phyloP scores from a whole-genome alignment of 2,329 filamentous ascomycete species.

The Chaetothyriales sp. region DNA sequence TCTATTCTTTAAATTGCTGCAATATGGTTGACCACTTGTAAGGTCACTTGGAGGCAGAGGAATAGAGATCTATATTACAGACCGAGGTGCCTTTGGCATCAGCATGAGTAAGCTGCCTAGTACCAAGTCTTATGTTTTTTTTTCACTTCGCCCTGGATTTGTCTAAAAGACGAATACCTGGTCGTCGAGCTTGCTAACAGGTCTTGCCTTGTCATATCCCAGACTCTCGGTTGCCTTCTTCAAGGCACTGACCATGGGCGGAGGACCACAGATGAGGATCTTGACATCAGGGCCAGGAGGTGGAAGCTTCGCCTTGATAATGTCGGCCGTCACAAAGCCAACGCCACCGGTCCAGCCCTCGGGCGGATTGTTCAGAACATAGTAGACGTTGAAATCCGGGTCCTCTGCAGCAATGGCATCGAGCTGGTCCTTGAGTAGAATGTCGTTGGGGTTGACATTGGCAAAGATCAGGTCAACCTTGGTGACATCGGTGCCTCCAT shows the following conservation, averaged over 20 bases:
- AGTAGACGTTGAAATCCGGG: slow-evolving; percentile 70
- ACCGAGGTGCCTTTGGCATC: neutral
- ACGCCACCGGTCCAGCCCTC: slow-evolving; percentile 83
- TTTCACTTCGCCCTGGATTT: neutral
- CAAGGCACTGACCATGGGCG: slow-evolving; percentile 89
- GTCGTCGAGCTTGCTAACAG: slow-evolving; percentile 94
- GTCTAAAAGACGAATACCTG: slow-evolving; percentile 88
- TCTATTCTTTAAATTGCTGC: too few relatives aligned
- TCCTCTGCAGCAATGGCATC: slow-evolving; percentile 66
- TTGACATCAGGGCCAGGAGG: slow-evolving; percentile 76
- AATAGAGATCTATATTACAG: neutral
- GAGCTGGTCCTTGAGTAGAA: slow-evolving; percentile 82
- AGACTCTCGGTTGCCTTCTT: slow-evolving; percentile 88
- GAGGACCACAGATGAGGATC: slow-evolving; percentile 85
- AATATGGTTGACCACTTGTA: neutral
- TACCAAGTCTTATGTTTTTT: neutral
- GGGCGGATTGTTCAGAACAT: slow-evolving; percentile 91
- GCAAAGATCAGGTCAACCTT: slow-evolving; percentile 92
- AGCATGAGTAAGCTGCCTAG: neutral
- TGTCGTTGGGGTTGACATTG: slow-evolving; percentile 86
- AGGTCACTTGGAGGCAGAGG: too few relatives aligned
- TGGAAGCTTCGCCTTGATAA: slow-evolving; percentile 68
- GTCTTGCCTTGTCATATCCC: slow-evolving; percentile 80
- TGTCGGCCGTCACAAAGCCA: slow-evolving; percentile 87
- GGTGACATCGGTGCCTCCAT: slow-evolving; percentile 61